Evolutionary conservation across 2,329 filamentous ascomycete species (phyloP), one percentile per base, ranked within the genome.

Genomic region (Alternaria infectoria): DNA sequence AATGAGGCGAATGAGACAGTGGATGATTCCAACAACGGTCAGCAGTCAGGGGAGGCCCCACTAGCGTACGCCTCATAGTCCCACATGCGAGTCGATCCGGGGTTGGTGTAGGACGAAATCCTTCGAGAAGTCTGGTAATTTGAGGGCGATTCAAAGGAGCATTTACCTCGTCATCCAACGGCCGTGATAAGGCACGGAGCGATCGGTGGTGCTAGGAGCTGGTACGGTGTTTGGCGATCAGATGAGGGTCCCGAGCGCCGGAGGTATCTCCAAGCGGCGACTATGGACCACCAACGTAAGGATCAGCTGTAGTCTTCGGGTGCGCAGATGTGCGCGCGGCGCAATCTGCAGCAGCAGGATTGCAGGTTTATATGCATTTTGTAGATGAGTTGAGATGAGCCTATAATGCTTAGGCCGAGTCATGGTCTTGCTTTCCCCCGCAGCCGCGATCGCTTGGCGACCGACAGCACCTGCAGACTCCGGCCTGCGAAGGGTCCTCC

Each of bases 321-420:
- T 54, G 32, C 40, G 54, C 25, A 51, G 46, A 57, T 47, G 65
- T 66, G 66, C 67, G 70, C 58, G 57, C 67, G 62, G 47, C 32
- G 64, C 70, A 75, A 74, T 74, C 64, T 74, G 63, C 55, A 69
- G 59, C 55, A 55, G 69, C 59, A 54, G 66, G 59, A 67, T 52
- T 67, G 68, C 69, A 74, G 70, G 57, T 67, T 64, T 68, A 66
- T 69, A 72, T 71, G 57, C 60, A 60, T 63, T 61, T 54, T 54
- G 66, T 73, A 76, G 71, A 75, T 77, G 71, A 75, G 64, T 54
- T 64, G 64, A 69, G 72, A 71, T 73, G 59, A 63, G 69, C 64
- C 65, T 73, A 75, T 74, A 74, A 65, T 71, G 67, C 44, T 46
- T 26, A 62, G 61, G 55, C 61, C 74, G 74, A 76, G 74, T 75